Conservation (phyloP, 1,284 basidiomycete genomes). For the Uromyces viciae-fabae region DNA sequence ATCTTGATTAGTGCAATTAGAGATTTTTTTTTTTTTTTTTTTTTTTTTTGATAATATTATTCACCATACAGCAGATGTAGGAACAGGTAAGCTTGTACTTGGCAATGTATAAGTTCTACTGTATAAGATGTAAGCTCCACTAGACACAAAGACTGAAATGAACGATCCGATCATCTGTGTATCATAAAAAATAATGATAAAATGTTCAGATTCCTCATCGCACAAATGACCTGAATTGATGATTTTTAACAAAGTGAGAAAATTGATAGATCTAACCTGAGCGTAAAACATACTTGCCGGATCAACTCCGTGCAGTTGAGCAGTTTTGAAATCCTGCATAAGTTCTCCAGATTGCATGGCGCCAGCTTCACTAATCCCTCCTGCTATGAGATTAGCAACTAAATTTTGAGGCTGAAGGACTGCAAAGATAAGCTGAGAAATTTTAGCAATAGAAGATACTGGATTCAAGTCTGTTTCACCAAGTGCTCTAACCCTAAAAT, state of each 20-base stretch:
- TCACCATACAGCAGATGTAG: conserved; percentile 72
- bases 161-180: conserved; percentile 76
- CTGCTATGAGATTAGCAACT: conserved; percentile 92
- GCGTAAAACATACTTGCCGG: conserved; percentile 55
- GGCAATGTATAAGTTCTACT: conserved; percentile 70
- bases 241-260: neutral
- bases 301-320: conserved; percentile 66
- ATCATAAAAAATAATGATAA: neutral
- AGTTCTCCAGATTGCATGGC: conserved; percentile 95
- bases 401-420: conserved; percentile 80
- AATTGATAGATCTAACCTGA: conserved; percentile 51
- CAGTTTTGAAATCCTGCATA: conserved; percentile 98
- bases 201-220: conserved; percentile 58
- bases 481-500: conserved; percentile 48
- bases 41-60: conserved; percentile 28
- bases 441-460: conserved; percentile 86
- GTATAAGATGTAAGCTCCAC: conserved; percentile 82
- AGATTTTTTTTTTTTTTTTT: neutral
- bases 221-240: neutral
- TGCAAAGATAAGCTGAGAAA: conserved; percentile 88
- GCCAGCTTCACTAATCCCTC: conserved; percentile 91
- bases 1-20: neutral
- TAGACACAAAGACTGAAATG: conserved; percentile 80
- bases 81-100: conserved; percentile 86
- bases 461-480: conserved; percentile 54